Evolutionary conservation across 192 early-diverging fungal genomes (phyloP).

Genomic region (Rhizoclosmatium globosum): DNA sequence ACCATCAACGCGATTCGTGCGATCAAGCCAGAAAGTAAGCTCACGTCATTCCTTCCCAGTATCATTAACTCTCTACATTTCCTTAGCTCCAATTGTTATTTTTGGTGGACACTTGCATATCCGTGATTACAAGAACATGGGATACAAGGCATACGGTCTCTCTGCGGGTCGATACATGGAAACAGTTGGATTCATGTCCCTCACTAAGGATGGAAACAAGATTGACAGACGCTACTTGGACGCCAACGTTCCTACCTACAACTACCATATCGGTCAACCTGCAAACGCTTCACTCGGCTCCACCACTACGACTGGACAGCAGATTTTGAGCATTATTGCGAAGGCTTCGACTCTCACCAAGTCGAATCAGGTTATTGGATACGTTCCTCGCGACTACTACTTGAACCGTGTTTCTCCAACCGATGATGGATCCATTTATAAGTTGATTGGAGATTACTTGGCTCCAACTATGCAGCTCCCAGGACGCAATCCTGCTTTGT

Average conservation of each 20-base stretch:
- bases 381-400: slow-evolving; percentile 61
- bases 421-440: slow-evolving; percentile 45
- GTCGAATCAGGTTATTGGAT: slow-evolving; percentile 48
- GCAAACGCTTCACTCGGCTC: slow-evolving; percentile 40
- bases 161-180: slow-evolving; percentile 64
- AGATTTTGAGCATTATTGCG: slow-evolving; percentile 50
- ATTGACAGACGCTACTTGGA: slow-evolving; percentile 62
- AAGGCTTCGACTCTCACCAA: slow-evolving; percentile 43
- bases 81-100: slow-evolving; percentile 59
- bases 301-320: slow-evolving; percentile 40
- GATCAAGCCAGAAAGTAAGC: slow-evolving; percentile 54
- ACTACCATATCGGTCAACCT: slow-evolving; percentile 51
- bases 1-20: slow-evolving; percentile 56
- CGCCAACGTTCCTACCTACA: slow-evolving; percentile 59
- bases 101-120: slow-evolving; percentile 65
- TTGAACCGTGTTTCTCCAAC: slow-evolving; percentile 46
- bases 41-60: too few relatives aligned
- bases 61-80: too few relatives aligned
- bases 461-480: slow-evolving; percentile 41
- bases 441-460: slow-evolving; percentile 29
- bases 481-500: slow-evolving; percentile 47
- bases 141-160: slow-evolving; percentile 54
- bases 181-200: slow-evolving; percentile 62
- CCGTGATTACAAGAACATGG: slow-evolving; percentile 55
- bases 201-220: slow-evolving; percentile 42